phyloP scores from a whole-genome alignment of 2,329 filamentous ascomycete genomes.

The Truncatella angustata region DNA sequence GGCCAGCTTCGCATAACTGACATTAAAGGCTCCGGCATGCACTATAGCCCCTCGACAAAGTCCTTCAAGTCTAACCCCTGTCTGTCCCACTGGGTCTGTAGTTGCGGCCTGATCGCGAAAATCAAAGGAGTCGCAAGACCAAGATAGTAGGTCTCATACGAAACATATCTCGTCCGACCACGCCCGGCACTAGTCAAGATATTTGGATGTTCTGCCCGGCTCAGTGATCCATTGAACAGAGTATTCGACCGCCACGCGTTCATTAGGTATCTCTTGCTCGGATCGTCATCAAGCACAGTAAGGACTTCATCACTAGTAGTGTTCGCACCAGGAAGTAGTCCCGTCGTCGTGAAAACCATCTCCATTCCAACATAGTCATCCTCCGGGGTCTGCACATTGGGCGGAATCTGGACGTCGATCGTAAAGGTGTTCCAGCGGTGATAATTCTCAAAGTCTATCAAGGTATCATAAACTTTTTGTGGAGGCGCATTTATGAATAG shows the following conservation, averaged over 20 bases:
- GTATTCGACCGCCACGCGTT: constrained; percentile 25
- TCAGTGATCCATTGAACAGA: constrained; percentile 13
- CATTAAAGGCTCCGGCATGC: not conserved
- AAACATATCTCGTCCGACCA: constrained; percentile 22
- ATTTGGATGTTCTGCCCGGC: constrained; percentile 22
- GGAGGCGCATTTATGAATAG: constrained; percentile 18
- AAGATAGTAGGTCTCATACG: constrained; percentile 10
- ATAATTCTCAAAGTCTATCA: constrained; percentile 25
- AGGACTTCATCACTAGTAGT: constrained; percentile 25
- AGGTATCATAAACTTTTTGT: constrained; percentile 15
- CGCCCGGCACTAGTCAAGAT: constrained; percentile 21
- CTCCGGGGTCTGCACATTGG: constrained; percentile 18
- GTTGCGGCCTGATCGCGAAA: not conserved
- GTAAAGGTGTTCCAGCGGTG: constrained; percentile 26
- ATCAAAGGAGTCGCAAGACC: not conserved
- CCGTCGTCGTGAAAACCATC: constrained; percentile 22
- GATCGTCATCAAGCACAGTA: constrained; percentile 15
- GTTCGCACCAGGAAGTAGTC: constrained; percentile 20
- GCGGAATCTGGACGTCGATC: constrained; percentile 17
- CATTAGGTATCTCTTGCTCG: constrained; percentile 15
- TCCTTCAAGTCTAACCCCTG: not conserved
- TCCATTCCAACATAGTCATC: constrained; percentile 23
- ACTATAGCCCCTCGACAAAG: not conserved
- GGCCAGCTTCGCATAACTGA: not conserved
- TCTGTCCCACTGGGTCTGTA: not conserved